Conservation (phyloP, 192 early-diverging fungal genomes). For the Lunasporangiospora selenospora region DNA sequence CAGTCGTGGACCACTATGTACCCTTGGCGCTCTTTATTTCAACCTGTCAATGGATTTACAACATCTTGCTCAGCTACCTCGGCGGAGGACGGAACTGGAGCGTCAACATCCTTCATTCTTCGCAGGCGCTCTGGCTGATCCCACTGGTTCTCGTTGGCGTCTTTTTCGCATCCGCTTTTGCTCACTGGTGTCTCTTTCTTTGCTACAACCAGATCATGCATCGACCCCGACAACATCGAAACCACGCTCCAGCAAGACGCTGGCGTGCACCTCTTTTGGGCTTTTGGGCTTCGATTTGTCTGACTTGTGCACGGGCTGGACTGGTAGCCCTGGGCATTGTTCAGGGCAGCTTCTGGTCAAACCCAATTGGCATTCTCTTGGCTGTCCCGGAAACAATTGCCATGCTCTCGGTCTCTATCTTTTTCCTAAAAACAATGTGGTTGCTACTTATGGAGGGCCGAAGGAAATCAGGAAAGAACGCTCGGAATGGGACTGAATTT, state of each 20-base stretch:
- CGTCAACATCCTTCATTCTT: slow-evolving; percentile 22
- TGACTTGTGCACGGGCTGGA: slow-evolving; percentile 14
- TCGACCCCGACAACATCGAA: slow-evolving; percentile 4
- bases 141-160: slow-evolving; percentile 38
- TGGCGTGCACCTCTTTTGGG: slow-evolving; percentile 43
- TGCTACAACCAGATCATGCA: slow-evolving; percentile 48
- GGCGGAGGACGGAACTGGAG: slow-evolving; percentile 20
- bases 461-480: background rate
- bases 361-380: slow-evolving; percentile 29
- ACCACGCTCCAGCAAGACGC: background rate
- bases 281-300: slow-evolving; percentile 31
- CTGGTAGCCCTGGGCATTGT: slow-evolving; percentile 15
- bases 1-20: slow-evolving; percentile 43
- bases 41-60: slow-evolving; percentile 48
- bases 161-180: slow-evolving; percentile 39
- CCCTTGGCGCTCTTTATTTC: slow-evolving; percentile 45
- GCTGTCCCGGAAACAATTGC: slow-evolving; percentile 39
- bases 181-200: slow-evolving; percentile 38
- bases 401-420: slow-evolving; percentile 19
- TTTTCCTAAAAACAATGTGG: slow-evolving; percentile 46
- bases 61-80: slow-evolving; percentile 40
- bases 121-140: slow-evolving; percentile 39
- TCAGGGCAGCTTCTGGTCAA: slow-evolving; percentile 33
- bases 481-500: too few species aligned
- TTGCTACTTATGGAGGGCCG: background rate